Base-by-base conservation (phyloP, 2,329 filamentous ascomycete species). In the Stylonectria norvegica region DNA sequence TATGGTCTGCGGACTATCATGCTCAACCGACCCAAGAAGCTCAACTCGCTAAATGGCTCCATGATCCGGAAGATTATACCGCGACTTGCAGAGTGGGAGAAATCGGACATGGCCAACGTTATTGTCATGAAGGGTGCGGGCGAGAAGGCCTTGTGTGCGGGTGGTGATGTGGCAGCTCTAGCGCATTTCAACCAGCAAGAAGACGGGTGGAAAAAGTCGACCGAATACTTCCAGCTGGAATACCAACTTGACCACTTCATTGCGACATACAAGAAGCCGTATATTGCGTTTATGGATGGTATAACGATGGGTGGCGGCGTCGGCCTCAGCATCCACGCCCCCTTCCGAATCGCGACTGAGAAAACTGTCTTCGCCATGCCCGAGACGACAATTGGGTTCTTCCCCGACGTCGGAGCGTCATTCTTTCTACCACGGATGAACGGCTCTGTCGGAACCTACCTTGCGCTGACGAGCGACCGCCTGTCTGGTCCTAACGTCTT, bases 271-370 rank as follows among this genome's bases (percentile, higher is more conserved):
- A 63, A 73, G 47, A 98, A 96, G 71, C 93, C 93, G 0, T 95
- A 93, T 60, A 81, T 98, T 37, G 86, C 93, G 20, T 86, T 97
- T 61, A 94, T 98, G 84, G 93, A 98, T 60, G 93, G 93, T 44
- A 86, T 95, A 64, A 98, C 94, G 37, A 98, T 98, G 93, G 93
- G 93, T 40, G 93, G 93, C 40, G 93, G 93, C 52, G 93, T 97
- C 38, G 93, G 93, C 5, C 78, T 98, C 41, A 94, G 87, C 64
- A 79, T 95, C 37, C 94, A 98, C 67, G 91, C 93, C 3, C 94
- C 93, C 3, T 91, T 98, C 76, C 79, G 93, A 45, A 95, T 98
- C 61, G 93, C 93, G 25, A 98, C 93, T 3, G 93, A 98, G 69
- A 85, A 85, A 61, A 98, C 93, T 5, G 70, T 95, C 34, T 97